A percentile compares a stretch with the other conserved stretches of the same genome.
These are phyloP conservation scores for Knoxia roxburghii DNA, from an alignment of 257 asterid species.

Conservation along the genomic window DNA sequence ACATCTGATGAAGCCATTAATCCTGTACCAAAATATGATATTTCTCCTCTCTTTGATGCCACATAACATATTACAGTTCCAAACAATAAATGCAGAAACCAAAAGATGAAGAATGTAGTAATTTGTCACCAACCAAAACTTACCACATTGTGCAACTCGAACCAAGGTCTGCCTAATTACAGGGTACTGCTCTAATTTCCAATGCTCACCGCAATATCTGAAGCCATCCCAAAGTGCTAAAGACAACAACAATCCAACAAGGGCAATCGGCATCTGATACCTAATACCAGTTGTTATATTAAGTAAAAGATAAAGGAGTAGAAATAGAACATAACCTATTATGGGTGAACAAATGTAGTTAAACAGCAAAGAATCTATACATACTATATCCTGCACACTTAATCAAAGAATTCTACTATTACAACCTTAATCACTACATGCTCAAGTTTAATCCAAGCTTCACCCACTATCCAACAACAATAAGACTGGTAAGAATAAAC, in stretches of 20 bases:
- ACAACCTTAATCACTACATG: background rate
- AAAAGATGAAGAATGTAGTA: background rate
- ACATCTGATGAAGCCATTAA: background rate
- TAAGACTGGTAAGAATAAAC: background rate
- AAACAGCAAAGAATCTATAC: background rate
- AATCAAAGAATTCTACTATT: background rate
- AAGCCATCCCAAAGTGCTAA: conserved; percentile 84
- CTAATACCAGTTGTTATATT: conserved; percentile 28
- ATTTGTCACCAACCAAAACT: conserved; percentile 20
- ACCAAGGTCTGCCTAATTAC: conserved; percentile 38
- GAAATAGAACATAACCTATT: background rate
- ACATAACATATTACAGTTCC: background rate
- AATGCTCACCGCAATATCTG: conserved; percentile 46
- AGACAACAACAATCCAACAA: conserved; percentile 62
- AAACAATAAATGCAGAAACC: background rate
- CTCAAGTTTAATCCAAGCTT: background rate
- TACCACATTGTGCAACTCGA: conserved; percentile 73
- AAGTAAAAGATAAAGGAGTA: background rate
- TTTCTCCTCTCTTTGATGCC: background rate
- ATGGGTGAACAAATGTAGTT: background rate
- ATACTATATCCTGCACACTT: background rate
- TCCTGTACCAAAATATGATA: background rate
- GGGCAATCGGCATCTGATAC: conserved; percentile 83
- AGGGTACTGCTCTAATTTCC: conserved; percentile 58
- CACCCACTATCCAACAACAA: no score